phyloP scores from a whole-genome alignment of 1,284 basidiomycete genomes.

The Ustilago crameri region DNA sequence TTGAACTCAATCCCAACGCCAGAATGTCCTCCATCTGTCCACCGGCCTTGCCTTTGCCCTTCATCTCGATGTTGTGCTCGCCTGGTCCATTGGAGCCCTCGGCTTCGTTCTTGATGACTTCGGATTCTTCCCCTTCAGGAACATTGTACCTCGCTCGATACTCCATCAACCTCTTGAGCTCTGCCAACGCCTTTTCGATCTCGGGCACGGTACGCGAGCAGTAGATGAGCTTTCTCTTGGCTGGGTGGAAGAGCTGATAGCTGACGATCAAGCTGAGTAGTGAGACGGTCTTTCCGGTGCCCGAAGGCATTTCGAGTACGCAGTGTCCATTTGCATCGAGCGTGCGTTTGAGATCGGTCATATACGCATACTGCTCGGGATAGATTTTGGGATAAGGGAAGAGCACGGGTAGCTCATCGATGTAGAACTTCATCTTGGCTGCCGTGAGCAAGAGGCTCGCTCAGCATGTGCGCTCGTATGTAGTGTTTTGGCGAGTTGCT shows the following conservation, averaged over 20 bases:
- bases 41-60: constrained; percentile 42
- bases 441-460: too few relatives aligned
- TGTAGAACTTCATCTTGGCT: constrained; percentile 86
- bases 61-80: constrained; percentile 41
- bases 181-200: constrained; percentile 97
- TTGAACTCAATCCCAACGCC: constrained; percentile 90
- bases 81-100: constrained; percentile 27
- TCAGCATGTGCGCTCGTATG: too few relatives aligned
- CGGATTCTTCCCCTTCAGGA: constrained; percentile 73
- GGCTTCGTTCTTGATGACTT: constrained; percentile 75
- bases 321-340: constrained; percentile 93
- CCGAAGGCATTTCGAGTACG: constrained; percentile 99
- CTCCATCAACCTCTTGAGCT: constrained; percentile 92
- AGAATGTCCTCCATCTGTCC: constrained; percentile 74
- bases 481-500: too few relatives aligned
- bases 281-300: constrained; percentile 98
- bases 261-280: constrained; percentile 95
- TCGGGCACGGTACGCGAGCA: constrained; percentile 99
- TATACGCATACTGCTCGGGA: constrained; percentile 96
- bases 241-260: constrained; percentile 94
- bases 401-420: constrained; percentile 79
- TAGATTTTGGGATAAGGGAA: constrained; percentile 70
- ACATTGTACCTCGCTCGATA: constrained; percentile 74
- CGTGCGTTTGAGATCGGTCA: constrained; percentile 97
- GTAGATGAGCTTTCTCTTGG: constrained; percentile 93